A percentile compares a stretch with the other conserved stretches of the same genome.
phyloP scores from a whole-genome alignment of 805 yeast species.

The Candida dajiaensis region DNA sequence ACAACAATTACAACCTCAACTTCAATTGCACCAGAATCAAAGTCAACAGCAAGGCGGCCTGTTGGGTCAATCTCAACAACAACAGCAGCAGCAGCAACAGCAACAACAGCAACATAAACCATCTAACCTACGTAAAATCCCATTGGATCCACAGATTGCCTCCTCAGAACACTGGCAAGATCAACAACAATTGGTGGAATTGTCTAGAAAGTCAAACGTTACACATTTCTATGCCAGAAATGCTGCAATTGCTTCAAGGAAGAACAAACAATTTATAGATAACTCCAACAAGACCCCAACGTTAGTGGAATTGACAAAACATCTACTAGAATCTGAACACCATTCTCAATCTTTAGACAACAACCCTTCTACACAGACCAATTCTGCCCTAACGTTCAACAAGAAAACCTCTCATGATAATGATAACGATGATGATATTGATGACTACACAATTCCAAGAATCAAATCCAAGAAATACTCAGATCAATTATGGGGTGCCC shows the following conservation, averaged over 20 bases:
- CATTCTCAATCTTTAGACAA: slow-evolving; percentile 14
- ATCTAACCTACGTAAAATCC: slow-evolving; percentile 15
- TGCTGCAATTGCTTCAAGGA: slow-evolving; percentile 64
- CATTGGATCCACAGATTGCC: slow-evolving; percentile 29
- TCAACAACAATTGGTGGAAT: slow-evolving; percentile 65
- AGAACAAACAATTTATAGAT: slow-evolving; percentile 21
- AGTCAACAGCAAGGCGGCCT: neutral
- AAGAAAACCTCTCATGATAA: slow-evolving; percentile 36
- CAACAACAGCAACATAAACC: slow-evolving; percentile 23
- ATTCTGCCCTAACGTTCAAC: slow-evolving; percentile 28
- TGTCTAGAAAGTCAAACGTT: slow-evolving; percentile 59
- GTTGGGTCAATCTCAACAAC: neutral
- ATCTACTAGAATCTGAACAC: slow-evolving; percentile 24
- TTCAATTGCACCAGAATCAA: slow-evolving; percentile 7
- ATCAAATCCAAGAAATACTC: slow-evolving; percentile 45
- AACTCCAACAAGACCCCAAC: slow-evolving; percentile 19
- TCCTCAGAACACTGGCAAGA: slow-evolving; percentile 65
- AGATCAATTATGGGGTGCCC: slow-evolving; percentile 88
- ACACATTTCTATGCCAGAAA: slow-evolving; percentile 83
- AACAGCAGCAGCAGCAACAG: neutral
- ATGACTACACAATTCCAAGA: slow-evolving; percentile 64
- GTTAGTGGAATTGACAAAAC: slow-evolving; percentile 36
- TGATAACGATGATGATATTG: slow-evolving; percentile 27
- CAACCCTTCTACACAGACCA: slow-evolving; percentile 8
- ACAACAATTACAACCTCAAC: slow-evolving; percentile 12